Evolutionary conservation across 2,329 filamentous ascomycete species (phyloP).

Genomic region (Pezicula carpinea): DNA sequence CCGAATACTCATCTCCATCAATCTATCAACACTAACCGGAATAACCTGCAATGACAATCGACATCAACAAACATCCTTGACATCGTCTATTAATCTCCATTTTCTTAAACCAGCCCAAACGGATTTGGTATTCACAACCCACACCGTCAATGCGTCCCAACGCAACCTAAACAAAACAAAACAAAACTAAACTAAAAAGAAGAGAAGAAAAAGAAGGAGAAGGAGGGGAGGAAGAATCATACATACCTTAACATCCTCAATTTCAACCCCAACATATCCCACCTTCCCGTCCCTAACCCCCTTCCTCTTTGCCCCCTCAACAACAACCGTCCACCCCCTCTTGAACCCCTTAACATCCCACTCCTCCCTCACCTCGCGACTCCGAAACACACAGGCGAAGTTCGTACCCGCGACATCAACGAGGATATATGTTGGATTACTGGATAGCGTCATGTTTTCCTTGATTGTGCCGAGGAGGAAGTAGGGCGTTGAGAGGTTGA

Average conservation of each 20-base stretch:
- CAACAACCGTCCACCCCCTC: slow-evolving; percentile 18
- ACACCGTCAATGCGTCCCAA: not conserved
- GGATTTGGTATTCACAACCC: too few species aligned
- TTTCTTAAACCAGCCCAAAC: too few species aligned
- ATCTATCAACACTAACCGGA: slow-evolving; percentile 16
- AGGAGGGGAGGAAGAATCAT: not conserved
- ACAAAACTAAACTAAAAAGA: not conserved
- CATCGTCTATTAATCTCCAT: too few species aligned
- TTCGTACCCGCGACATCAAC: slow-evolving; percentile 13
- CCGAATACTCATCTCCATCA: slow-evolving; percentile 13
- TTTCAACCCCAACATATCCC: slow-evolving; percentile 17
- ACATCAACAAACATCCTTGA: not conserved
- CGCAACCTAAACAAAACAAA: not conserved
- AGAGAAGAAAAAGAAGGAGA: not conserved
- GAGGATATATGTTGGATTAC: slow-evolving; percentile 24
- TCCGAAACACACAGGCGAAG: slow-evolving; percentile 20
- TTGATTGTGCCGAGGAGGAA: slow-evolving; percentile 22
- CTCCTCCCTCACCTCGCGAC: slow-evolving; percentile 4
- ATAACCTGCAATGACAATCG: slow-evolving; percentile 16
- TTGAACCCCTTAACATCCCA: slow-evolving; percentile 19
- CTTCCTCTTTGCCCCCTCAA: slow-evolving; percentile 13
- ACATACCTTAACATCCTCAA: slow-evolving; percentile 11
- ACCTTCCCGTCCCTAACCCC: slow-evolving; percentile 21
- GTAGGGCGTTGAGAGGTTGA: slow-evolving; percentile 1
- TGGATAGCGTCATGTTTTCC: slow-evolving; percentile 25